A percentile compares a stretch with the other conserved stretches of the same genome.
These are phyloP conservation scores for Pythium pyrilobum DNA, from an alignment of 352 stramenopile genomes.

Conservation along the genomic window DNA sequence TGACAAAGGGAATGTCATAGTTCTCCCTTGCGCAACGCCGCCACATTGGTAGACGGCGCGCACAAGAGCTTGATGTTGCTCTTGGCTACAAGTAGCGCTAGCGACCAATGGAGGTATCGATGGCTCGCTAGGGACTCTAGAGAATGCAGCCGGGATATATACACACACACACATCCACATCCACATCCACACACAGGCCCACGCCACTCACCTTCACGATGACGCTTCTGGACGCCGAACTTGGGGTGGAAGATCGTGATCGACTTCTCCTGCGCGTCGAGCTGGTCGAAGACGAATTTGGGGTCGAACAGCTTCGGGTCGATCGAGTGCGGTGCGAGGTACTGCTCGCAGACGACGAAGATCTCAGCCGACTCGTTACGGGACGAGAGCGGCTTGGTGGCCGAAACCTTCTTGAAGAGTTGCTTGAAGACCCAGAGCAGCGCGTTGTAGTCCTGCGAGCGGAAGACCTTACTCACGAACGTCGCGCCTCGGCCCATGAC, in stretches of 20 bases:
- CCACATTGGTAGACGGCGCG: slow-evolving; percentile 28
- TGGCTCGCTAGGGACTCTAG: slow-evolving; percentile 86
- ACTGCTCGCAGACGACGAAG: slow-evolving; percentile 98
- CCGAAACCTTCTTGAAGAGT: slow-evolving; percentile 97
- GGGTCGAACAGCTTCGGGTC: slow-evolving; percentile 97
- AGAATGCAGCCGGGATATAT: slow-evolving; percentile 64
- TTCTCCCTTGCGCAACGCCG: slow-evolving; percentile 38
- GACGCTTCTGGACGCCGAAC: slow-evolving; percentile 92
- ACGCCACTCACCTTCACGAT: slow-evolving; percentile 83
- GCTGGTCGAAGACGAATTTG: slow-evolving; percentile 96
- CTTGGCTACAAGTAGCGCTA: slow-evolving; percentile 88
- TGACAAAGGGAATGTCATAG: slow-evolving; percentile 64
- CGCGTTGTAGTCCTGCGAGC: slow-evolving; percentile 98
- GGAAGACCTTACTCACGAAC: slow-evolving; percentile 97
- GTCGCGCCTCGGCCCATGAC: slow-evolving; percentile 93
- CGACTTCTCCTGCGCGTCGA: slow-evolving; percentile 83
- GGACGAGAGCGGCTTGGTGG: slow-evolving; percentile 97
- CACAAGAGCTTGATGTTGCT: slow-evolving; percentile 85
- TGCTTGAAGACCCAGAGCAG: slow-evolving; percentile 99
- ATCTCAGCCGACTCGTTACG: slow-evolving; percentile 99
- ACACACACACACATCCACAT: slow-evolving; percentile 16
- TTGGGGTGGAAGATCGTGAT: slow-evolving; percentile 98
- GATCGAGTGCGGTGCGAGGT: slow-evolving; percentile 95
- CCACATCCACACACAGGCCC: slow-evolving; percentile 18
- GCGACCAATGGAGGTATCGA: slow-evolving; percentile 57